Conservation (phyloP, 2,329 filamentous ascomycete species). For the Fusarium sp. region DNA sequence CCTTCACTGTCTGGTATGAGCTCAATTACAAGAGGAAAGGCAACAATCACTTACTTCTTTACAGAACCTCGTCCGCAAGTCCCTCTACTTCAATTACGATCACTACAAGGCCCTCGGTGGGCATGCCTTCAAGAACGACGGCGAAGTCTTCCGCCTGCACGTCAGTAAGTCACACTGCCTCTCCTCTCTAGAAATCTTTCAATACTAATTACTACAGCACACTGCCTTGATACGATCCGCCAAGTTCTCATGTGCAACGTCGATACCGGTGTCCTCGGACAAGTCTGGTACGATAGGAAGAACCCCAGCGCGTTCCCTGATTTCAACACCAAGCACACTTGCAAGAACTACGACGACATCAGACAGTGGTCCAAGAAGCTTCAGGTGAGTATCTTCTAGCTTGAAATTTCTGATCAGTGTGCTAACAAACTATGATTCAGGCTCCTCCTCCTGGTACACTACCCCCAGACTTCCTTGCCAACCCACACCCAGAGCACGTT, state of each 20-base stretch:
- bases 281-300: conserved; percentile 66
- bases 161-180: conserved; percentile 59
- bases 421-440: conserved; percentile 18
- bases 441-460: conserved; percentile 33
- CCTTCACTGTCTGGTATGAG: conserved; percentile 66
- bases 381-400: conserved; percentile 52
- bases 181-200: too few species aligned
- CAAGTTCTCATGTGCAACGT: conserved; percentile 73
- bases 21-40: fast-evolving
- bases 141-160: conserved; percentile 65
- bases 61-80: conserved; percentile 68
- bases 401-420: fast-evolving
- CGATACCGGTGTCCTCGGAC: conserved; percentile 70
- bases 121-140: conserved; percentile 67
- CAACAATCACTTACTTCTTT: background rate
- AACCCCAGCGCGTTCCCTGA: conserved; percentile 66
- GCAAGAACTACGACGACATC: conserved; percentile 67
- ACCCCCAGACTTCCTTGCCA: conserved; percentile 31
- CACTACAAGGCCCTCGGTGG: conserved; percentile 64
- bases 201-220: conserved; percentile 43
- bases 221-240: conserved; percentile 71
- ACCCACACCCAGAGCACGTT: conserved; percentile 18
- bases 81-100: conserved; percentile 69
- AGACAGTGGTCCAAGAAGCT: conserved; percentile 64
- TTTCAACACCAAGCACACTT: conserved; percentile 70